Evolutionary conservation across 257 asterid genomes (phyloP).

Genomic region (Solanum chiquidenum): DNA sequence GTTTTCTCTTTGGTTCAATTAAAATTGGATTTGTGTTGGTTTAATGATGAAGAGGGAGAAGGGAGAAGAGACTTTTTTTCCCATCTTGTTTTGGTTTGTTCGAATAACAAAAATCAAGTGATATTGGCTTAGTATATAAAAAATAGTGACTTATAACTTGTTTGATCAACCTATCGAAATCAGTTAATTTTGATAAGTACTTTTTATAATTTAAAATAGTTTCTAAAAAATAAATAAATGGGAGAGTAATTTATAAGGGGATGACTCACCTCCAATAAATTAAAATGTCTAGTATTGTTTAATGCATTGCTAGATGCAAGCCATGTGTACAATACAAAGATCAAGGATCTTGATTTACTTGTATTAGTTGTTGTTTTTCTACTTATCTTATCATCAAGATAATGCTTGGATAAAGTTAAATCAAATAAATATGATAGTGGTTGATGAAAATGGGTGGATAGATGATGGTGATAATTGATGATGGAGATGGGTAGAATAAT

Average conservation of each 20-base stretch:
- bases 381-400: neutral
- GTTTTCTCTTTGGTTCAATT: neutral
- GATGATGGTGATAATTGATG: neutral
- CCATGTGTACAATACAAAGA: neutral
- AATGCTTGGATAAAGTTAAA: neutral
- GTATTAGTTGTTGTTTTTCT: neutral
- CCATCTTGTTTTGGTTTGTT: neutral
- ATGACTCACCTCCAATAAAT: neutral
- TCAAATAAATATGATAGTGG: neutral
- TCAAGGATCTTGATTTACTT: neutral
- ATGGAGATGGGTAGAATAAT: neutral
- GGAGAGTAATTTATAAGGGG: neutral
- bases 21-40: neutral
- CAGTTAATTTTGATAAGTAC: neutral
- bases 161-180: neutral
- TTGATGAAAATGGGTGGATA: neutral
- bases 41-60: neutral
- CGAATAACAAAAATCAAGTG: neutral
- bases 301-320: neutral
- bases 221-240: too few species aligned
- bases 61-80: neutral
- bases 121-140: neutral
- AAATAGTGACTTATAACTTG: too few species aligned
- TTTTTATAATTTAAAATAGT: too few species aligned
- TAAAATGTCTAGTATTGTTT: neutral